Evolutionary conservation across 2,329 filamentous ascomycete species (phyloP).

Genomic region (Colletotrichum sp.): DNA sequence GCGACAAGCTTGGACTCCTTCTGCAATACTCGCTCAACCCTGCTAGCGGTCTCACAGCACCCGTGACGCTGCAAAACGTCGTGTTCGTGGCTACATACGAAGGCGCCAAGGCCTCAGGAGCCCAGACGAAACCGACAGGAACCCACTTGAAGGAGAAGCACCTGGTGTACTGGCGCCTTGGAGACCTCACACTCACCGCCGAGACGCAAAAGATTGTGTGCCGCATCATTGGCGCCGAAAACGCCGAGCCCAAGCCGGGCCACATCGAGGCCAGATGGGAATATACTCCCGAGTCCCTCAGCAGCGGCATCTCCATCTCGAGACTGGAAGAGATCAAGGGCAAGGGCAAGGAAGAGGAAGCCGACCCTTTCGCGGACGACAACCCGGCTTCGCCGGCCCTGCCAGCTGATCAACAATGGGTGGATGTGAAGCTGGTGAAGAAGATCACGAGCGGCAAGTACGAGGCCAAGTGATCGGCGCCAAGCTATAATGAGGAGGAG

Average conservation of each 20-base stretch:
- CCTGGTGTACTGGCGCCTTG: constrained; percentile 80
- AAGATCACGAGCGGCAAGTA: constrained; percentile 81
- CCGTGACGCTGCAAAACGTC: constrained; percentile 69
- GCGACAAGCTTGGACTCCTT: constrained; percentile 84
- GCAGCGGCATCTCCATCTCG: constrained; percentile 72
- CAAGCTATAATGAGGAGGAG: not conserved
- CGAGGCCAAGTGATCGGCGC: constrained; percentile 52
- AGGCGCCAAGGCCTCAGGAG: constrained; percentile 66
- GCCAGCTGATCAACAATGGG: constrained; percentile 57
- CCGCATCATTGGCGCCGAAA: constrained; percentile 76
- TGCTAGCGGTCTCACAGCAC: constrained; percentile 50
- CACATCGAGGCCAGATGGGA: constrained; percentile 88
- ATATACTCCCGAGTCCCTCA: constrained; percentile 45
- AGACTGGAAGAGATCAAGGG: constrained; percentile 53
- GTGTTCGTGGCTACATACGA: constrained; percentile 76
- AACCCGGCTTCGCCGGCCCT: constrained; percentile 23
- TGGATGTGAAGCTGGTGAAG: constrained; percentile 66
- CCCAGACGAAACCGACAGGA: constrained; percentile 80
- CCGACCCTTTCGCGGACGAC: constrained; percentile 73
- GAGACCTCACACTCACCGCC: constrained; percentile 71
- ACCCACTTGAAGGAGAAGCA: constrained; percentile 80
- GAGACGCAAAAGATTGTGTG: constrained; percentile 81
- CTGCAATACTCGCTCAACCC: constrained; percentile 87
- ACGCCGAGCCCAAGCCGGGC: constrained; percentile 72
- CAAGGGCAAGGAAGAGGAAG: constrained; percentile 58